Percentiles rank a stretch among this genome's conserved stretches.
These are phyloP conservation scores for Pittosporum tobira DNA, from an alignment of 129 eudicot genomes.

Conservation along the genomic window DNA sequence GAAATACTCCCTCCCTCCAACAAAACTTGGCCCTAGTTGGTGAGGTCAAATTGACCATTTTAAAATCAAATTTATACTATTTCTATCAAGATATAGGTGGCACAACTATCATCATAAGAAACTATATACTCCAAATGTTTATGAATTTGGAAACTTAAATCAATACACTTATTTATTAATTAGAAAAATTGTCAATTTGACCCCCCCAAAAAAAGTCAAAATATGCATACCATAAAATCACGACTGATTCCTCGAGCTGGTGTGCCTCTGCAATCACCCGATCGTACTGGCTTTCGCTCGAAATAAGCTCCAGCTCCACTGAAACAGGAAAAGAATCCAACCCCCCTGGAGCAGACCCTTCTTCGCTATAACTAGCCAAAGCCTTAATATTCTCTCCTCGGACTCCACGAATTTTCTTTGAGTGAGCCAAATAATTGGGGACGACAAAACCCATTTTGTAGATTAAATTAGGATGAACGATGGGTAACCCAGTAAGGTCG, in stretches of 20 bases:
- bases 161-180: too few species aligned
- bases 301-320: conserved; percentile 45
- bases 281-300: conserved; percentile 54
- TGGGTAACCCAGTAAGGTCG: not conserved
- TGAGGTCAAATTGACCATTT: too few species aligned
- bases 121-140: too few species aligned
- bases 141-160: too few species aligned
- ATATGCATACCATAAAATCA: conserved; percentile 49
- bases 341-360: conserved; percentile 18
- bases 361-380: conserved; percentile 11
- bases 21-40: too few species aligned
- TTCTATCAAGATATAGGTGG: too few species aligned
- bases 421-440: not conserved
- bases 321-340: conserved; percentile 42
- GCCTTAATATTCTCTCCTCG: conserved; percentile 5
- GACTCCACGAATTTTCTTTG: conserved; percentile 1
- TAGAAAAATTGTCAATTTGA: too few species aligned
- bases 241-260: conserved; percentile 40
- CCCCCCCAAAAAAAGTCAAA: too few species aligned
- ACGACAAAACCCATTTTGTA: conserved; percentile 2
- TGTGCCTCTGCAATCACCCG: conserved; percentile 51
- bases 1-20: too few species aligned
- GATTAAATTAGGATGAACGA: not conserved
- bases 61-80: too few species aligned
- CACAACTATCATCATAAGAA: too few species aligned